Conservation (phyloP, 495 filamentous ascomycete species). For the Talaromyces thailandensis region DNA sequence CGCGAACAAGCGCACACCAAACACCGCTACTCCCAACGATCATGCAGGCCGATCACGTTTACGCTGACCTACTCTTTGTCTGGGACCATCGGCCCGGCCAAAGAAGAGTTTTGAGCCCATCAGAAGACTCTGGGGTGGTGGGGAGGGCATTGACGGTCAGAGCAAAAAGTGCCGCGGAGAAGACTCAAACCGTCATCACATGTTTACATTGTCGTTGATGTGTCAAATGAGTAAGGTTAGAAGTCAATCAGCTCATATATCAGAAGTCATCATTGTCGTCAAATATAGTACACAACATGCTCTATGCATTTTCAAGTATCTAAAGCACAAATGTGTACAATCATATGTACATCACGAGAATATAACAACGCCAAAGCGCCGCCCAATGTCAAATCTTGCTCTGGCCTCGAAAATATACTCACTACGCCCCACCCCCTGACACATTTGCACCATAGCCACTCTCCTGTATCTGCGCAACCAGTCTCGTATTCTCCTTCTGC, state of each 20-base stretch:
- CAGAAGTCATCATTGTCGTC: neutral
- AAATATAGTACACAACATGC: neutral
- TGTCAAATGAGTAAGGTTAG: neutral
- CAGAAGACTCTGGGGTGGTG: neutral
- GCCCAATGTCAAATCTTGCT: neutral
- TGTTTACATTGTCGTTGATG: neutral
- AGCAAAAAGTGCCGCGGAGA: neutral
- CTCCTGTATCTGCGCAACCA: slow-evolving; percentile 18
- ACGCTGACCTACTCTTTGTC: neutral
- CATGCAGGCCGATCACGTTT: neutral
- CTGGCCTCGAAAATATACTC: neutral
- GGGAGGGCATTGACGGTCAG: neutral
- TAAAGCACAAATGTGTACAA: neutral
- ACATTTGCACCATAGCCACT: neutral
- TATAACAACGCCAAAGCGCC: neutral
- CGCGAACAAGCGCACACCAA: neutral
- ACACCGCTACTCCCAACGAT: neutral
- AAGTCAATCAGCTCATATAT: neutral
- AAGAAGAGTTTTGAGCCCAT: neutral
- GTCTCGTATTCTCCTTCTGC: slow-evolving; percentile 53
- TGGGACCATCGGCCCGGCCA: neutral
- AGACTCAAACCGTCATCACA: neutral
- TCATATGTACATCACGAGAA: neutral
- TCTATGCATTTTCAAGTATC: neutral
- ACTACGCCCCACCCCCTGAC: neutral